phyloP scores from a whole-genome alignment of 768 basidiomycete species.

The Kwoniella pini region DNA sequence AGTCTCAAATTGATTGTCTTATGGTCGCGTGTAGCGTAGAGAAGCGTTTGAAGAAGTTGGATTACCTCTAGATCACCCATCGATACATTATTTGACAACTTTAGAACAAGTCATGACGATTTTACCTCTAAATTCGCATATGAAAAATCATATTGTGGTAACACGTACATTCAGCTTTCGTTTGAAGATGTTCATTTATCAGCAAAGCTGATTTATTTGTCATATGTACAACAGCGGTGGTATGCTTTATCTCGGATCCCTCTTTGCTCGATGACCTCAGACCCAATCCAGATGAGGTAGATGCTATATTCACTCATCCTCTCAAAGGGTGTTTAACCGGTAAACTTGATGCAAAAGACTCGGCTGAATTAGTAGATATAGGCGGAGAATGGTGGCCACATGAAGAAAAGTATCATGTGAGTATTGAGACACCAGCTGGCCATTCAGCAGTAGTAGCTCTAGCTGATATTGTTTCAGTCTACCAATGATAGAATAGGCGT shows the following conservation, averaged over 20 bases:
- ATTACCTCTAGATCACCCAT: constrained; percentile 60
- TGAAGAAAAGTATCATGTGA: constrained; percentile 69
- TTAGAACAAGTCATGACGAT: constrained; percentile 61
- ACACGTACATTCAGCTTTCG: constrained; percentile 57
- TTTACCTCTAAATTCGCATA: constrained; percentile 40
- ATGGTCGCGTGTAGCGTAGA: constrained; percentile 60
- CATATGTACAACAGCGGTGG: constrained; percentile 58
- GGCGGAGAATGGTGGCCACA: constrained; percentile 80
- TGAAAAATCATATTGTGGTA: constrained; percentile 60
- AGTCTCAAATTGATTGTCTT: no score
- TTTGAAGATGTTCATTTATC: not conserved
- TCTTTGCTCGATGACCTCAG: constrained; percentile 61
- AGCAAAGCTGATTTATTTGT: not conserved
- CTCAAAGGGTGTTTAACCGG: constrained; percentile 61
- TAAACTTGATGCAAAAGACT: constrained; percentile 64
- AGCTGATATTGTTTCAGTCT: constrained; percentile 28
- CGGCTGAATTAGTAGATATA: constrained; percentile 60
- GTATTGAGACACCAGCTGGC: no score
- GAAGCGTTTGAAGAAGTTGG: constrained; percentile 86
- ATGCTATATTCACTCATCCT: constrained; percentile 76
- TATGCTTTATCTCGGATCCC: constrained; percentile 67
- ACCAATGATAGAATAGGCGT: constrained; percentile 36
- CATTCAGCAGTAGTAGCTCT: no score
- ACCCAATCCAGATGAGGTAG: constrained; percentile 68
- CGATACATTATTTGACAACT: constrained; percentile 64